Evolutionary conservation across 441 rosid species (phyloP), one percentile per base, ranked within the genome.

Genomic region (Aquilaria agallochum): DNA sequence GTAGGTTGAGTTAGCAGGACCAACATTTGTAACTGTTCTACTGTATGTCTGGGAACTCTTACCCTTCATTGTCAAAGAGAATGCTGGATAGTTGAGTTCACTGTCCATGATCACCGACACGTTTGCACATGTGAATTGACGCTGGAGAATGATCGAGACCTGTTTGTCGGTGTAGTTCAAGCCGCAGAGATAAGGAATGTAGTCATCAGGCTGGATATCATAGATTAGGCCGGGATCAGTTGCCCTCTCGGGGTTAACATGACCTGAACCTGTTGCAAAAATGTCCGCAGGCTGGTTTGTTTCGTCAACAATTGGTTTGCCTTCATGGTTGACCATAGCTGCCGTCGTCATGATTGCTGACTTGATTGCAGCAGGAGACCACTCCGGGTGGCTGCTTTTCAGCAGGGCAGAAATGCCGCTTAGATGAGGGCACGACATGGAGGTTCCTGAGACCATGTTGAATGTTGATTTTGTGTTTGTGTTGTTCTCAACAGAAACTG

Each of bases 131-230:
- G 50, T 51, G 53, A 79, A 71, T 14, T 46, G n/a, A 9, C 27
- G 55, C 27, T 67, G 74, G 7, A 50, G 75, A 8, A 83, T 54
- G 52, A 56, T n/a, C 7, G 54, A 64, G 4, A 81, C 74, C 42
- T 74, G 54, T 30, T 31, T 7, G 36, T 79, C 74, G 2, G 57
- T 63, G 67, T 86, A 81, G 11, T 72, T 72, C 9, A 81, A 36
- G 13, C 87, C 89, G 14, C 85, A 80, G 10, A 86, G 69, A 59
- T 79, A 81, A 12, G 82, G 87, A 59, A 81, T 81, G 69, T 83
- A 83, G 50, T 80, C 78, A 10, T 76, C 51, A 0, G 92, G 80
- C 40, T 76, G 71, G 57, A 86, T 63, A 44, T 83, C 87, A 8
- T 77, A 86, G 14, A 83, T 40, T 2, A 86, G 47, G 10, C 88